phyloP scores from a whole-genome alignment of 2,329 filamentous ascomycete genomes.

The Nothophoma quercina region DNA sequence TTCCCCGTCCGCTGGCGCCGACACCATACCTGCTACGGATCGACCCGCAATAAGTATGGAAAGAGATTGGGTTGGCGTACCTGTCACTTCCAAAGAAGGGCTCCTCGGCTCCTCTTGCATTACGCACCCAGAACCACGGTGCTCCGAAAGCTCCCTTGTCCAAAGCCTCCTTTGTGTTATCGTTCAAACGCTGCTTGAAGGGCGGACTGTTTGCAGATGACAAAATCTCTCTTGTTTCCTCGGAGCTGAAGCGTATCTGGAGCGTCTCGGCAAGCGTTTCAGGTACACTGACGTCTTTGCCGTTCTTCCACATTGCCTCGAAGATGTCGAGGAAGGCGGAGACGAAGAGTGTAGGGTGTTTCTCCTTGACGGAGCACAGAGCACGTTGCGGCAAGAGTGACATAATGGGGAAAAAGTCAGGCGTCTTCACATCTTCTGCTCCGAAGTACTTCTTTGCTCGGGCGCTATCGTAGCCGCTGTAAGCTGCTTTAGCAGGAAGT shows the following conservation, averaged over 20 bases:
- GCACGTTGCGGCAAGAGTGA: conserved; percentile 69
- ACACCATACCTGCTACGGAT: conserved; percentile 15
- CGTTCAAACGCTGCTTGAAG: conserved; percentile 63
- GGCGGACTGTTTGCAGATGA: conserved; percentile 58
- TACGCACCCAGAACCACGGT: conserved; percentile 76
- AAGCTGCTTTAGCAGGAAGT: conserved; percentile 70
- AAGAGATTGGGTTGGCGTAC: conserved; percentile 44
- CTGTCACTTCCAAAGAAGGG: conserved; percentile 81
- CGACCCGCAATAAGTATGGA: conserved; percentile 5
- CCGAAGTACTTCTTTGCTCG: conserved; percentile 63
- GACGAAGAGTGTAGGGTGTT: conserved; percentile 59
- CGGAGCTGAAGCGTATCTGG: conserved; percentile 56
- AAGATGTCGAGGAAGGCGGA: conserved; percentile 64
- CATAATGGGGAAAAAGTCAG: conserved; percentile 63
- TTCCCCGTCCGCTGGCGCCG: conserved; percentile 17
- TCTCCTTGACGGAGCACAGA: conserved; percentile 71
- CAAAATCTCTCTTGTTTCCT: conserved; percentile 65
- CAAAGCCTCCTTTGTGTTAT: conserved; percentile 67
- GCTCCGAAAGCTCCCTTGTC: conserved; percentile 75
- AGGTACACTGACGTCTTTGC: conserved; percentile 66
- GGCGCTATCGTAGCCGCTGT: conserved; percentile 60
- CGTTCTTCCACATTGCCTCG: conserved; percentile 67
- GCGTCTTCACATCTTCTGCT: conserved; percentile 51
- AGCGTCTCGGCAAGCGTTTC: conserved; percentile 59
- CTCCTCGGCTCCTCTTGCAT: conserved; percentile 65